Evolutionary conservation across 179 eudicot genomes (phyloP), one percentile per base, ranked within the genome.

Genomic region (Heliamphora pulchella): DNA sequence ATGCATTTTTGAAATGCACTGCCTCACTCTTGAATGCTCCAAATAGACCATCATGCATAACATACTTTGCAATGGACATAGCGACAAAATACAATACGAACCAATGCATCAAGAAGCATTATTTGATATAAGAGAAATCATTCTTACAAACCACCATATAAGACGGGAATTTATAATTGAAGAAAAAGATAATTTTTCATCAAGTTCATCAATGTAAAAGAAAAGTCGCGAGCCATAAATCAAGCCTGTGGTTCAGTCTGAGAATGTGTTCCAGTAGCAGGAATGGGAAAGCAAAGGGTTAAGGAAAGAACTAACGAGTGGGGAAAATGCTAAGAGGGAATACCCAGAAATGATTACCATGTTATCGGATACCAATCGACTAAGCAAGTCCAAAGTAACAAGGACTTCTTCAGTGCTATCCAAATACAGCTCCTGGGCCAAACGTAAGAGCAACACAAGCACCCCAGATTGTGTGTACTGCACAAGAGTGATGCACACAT

Each of bases 381-480:
- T 86, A 76, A 94, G 86, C 81, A 96, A 87, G 81, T 96, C 96
- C 75, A 94, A 93, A 82, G 86, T 87, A 79, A 79, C 91, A 83
- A 88, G 84, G 79, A 86, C 86, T 83, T 96, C 98, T 82, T 85
- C 89, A 44, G 83, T 79, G 79, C 82, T 82, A 78, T 91, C 87
- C 67, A 86, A 80, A 80, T 89, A 88, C 77, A 85, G 71, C 74
- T 82, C 87, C 81, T 91, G 93, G 66, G 96, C 92, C 86, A 94
- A 83, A 80, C 91, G 96, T 87, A 92, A 82, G 79, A 94, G 93
- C 87, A 96, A 83, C 78, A 96, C 85, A 81, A 88, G 83, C 72
- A 92, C 80, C 79, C 97, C 99, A 79, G 99, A 96, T 83, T 88
- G 91, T 80, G 85, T 79, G 80, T 87, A 81, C 98, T 94, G 89